phyloP scores from a whole-genome alignment of 441 rosid genomes.

The Aleurites moluccanus region DNA sequence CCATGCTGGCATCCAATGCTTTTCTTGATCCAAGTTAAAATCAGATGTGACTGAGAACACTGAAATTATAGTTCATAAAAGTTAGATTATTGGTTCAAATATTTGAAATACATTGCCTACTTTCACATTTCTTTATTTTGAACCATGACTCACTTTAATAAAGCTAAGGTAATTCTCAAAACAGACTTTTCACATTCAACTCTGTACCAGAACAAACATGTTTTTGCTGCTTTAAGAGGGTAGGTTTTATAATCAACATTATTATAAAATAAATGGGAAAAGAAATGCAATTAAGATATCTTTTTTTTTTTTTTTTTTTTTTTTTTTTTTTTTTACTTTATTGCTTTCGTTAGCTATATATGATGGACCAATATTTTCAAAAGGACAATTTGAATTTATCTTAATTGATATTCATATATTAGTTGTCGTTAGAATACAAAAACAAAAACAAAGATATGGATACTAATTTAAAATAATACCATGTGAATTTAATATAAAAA shows the following conservation, averaged over 20 bases:
- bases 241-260: slow-evolving; percentile 18
- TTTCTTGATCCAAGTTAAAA: background rate
- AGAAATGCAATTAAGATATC: no score
- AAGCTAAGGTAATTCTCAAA: slow-evolving; percentile 16
- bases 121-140: slow-evolving; percentile 20
- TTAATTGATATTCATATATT: no score
- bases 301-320: no score
- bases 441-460: no score
- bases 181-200: slow-evolving; percentile 6
- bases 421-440: no score
- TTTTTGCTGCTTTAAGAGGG: slow-evolving; percentile 13
- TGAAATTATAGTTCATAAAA: background rate
- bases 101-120: background rate
- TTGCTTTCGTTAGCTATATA: background rate
- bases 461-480: no score
- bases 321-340: no score
- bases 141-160: slow-evolving; percentile 13
- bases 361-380: no score
- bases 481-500: no score
- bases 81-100: background rate
- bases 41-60: slow-evolving; percentile 16
- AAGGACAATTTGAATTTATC: no score
- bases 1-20: slow-evolving; percentile 38
- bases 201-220: background rate
- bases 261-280: background rate